Conservation (phyloP, 495 filamentous ascomycete species). For the Staphylotrichum longicolle region DNA sequence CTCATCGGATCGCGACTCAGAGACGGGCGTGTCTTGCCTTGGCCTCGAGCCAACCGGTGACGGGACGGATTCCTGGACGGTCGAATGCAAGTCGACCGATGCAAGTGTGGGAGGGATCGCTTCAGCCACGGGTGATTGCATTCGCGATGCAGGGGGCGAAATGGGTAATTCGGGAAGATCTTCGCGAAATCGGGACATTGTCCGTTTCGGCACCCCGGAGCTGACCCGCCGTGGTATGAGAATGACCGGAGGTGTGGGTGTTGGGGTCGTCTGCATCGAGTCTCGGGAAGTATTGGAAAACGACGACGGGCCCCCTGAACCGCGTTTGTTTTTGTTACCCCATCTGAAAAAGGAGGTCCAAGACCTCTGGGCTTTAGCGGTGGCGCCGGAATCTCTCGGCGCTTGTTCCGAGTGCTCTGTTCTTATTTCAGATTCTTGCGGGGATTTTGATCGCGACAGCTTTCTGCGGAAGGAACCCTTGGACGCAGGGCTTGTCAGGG, state of each 20-base stretch:
- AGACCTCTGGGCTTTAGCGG: slow-evolving; percentile 42
- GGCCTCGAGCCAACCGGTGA: slow-evolving; percentile 23
- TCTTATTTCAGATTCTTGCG: slow-evolving; percentile 32
- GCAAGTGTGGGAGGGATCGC: slow-evolving; percentile 32
- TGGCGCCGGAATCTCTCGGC: slow-evolving; percentile 35
- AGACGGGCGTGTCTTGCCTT: slow-evolving; percentile 49
- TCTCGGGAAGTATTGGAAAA: slow-evolving; percentile 87
- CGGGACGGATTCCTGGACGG: slow-evolving; percentile 29
- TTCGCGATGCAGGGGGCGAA: slow-evolving; percentile 74
- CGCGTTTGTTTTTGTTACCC: slow-evolving; percentile 56
- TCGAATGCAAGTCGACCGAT: slow-evolving; percentile 20
- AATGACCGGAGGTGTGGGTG: slow-evolving; percentile 33
- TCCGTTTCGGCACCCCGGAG: slow-evolving; percentile 59
- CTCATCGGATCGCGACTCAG: slow-evolving; percentile 44
- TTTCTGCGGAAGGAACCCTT: slow-evolving; percentile 36
- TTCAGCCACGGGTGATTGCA: slow-evolving; percentile 68
- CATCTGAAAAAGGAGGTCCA: slow-evolving; percentile 78
- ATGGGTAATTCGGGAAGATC: slow-evolving; percentile 82
- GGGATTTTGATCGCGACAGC: slow-evolving; percentile 43
- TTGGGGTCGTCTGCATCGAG: slow-evolving; percentile 51
- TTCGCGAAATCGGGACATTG: slow-evolving; percentile 89
- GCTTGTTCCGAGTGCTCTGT: slow-evolving; percentile 43
- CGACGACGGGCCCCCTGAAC: slow-evolving; percentile 56
- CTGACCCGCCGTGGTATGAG: slow-evolving; percentile 40
- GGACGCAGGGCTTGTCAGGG: slow-evolving; percentile 24